phyloP scores from a whole-genome alignment of 2,329 filamentous ascomycete species.

The Podosphaera fusca region DNA sequence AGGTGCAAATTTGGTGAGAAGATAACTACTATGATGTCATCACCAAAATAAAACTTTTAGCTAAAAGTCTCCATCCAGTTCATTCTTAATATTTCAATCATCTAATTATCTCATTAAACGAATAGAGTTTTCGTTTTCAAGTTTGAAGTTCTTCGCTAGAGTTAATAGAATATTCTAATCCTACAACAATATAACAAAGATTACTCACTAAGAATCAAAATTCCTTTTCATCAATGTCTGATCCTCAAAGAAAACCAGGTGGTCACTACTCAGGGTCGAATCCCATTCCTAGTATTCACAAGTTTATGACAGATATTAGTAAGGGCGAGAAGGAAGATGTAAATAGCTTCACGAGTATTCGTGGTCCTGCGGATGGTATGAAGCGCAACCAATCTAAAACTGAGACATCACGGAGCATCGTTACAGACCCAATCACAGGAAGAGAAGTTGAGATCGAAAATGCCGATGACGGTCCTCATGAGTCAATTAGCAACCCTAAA shows the following conservation, averaged over 20 bases:
- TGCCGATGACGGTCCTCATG: conserved; percentile 45
- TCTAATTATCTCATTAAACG: too few species aligned
- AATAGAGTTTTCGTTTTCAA: too few species aligned
- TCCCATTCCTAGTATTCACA: conserved; percentile 66
- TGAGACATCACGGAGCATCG: conserved; percentile 28
- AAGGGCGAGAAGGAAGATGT: conserved; percentile 57
- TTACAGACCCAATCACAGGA: conserved; percentile 76
- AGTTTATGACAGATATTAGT: conserved; percentile 63
- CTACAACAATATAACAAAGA: too few species aligned
- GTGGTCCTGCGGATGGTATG: conserved; percentile 23
- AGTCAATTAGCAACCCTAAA: conserved; percentile 47
- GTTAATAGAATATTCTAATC: too few species aligned
- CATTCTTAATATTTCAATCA: too few species aligned
- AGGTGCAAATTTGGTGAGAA: too few species aligned
- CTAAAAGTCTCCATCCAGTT: too few species aligned
- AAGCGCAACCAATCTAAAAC: conserved; percentile 17
- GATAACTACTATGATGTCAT: too few species aligned
- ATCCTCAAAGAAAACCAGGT: conserved; percentile 9
- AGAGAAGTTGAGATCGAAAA: conserved; percentile 71
- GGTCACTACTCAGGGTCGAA: conserved; percentile 68
- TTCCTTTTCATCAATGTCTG: too few species aligned
- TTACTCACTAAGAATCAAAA: too few species aligned
- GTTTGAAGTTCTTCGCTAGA: too few species aligned
- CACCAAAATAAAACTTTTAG: too few species aligned
- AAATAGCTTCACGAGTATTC: conserved; percentile 39